A percentile compares a stretch with the other conserved stretches of the same genome.
phyloP scores from a whole-genome alignment of 345 rosid genomes.

The Populus tremula region DNA sequence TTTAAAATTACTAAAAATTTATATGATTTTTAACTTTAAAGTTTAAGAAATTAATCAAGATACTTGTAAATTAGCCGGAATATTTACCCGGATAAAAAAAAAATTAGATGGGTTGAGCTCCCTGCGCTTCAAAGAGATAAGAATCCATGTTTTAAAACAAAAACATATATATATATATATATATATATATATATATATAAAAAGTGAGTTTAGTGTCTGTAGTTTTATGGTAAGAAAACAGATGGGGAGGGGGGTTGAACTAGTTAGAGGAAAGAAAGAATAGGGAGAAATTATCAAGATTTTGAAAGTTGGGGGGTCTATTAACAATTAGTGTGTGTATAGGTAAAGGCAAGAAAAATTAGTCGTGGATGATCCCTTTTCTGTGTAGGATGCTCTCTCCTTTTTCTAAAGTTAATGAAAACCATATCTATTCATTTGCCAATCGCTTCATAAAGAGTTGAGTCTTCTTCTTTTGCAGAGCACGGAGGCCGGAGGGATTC shows the following conservation, averaged over 20 bases:
- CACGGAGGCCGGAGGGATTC: background rate
- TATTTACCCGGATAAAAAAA: accelerated
- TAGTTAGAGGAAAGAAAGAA: background rate
- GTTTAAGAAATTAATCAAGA: accelerated
- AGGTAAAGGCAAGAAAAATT: too few species aligned
- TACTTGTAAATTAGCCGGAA: accelerated
- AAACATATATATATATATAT: too few species aligned
- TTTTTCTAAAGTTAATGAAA: background rate
- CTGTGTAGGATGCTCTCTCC: background rate
- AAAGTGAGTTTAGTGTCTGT: background rate
- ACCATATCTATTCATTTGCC: background rate
- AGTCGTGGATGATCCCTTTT: background rate
- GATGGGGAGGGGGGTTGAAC: too few species aligned
- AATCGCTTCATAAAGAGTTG: background rate
- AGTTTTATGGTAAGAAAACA: too few species aligned
- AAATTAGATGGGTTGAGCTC: too few species aligned
- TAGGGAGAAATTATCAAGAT: background rate
- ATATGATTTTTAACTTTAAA: too few species aligned
- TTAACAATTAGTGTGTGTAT: too few species aligned
- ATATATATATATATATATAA: too few species aligned
- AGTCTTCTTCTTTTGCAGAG: background rate
- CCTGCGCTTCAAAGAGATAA: too few species aligned
- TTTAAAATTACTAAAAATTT: too few species aligned
- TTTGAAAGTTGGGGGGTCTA: background rate
- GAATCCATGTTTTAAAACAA: too few species aligned